Evolutionary conservation across 2,329 filamentous ascomycete species (phyloP), one percentile per base, ranked within the genome.

Genomic region (Nigrospora sphaerica): DNA sequence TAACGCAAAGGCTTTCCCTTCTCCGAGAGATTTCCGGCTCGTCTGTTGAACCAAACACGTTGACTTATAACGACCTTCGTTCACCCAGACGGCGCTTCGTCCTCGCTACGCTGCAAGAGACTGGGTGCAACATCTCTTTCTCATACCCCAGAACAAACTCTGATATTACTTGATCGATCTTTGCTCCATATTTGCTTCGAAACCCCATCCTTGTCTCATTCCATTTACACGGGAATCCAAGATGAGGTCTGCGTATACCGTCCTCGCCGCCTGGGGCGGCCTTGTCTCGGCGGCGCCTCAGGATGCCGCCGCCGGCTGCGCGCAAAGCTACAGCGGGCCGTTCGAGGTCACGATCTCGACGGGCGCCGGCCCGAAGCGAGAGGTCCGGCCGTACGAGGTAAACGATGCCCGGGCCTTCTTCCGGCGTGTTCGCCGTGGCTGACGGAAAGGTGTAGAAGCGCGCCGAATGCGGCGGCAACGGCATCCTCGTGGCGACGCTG

Each of bases 401-500:
- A 51, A n/a, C n/a, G 48, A 46, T 38, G 36, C 43, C 42, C 46
- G 34, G 18, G 1, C 13, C 13, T 2, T n/a, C 6, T 17, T 23
- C 12, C 17, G 13, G 23, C 7, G 23, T 28, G 2, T 2, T 9
- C 2, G 23, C 7, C 5, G 35, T 13, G 32, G 43, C 36, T 17
- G 35, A 59, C 51, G 39, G 16, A 43, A 54, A 57, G 39, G 59
- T 50, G 39, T 48, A 70, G 65, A 66, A 65, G 52, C 63, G 61
- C 34, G 59, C 61, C 12, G 62, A 61, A 31, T 78, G 76, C 51
- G 62, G 67, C 17, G 57, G 63, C 44, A 66, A 73, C 9, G 75
- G 78, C 5, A 68, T 75, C 35, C 75, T 93, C 16, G 75, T 77
- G 23, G 66, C 88, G 53, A 78, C 69, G n/a, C 78, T 95, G 42